Base-by-base conservation (phyloP, 1,139 yeast genomes). In the Chernovozyma aurita region DNA sequence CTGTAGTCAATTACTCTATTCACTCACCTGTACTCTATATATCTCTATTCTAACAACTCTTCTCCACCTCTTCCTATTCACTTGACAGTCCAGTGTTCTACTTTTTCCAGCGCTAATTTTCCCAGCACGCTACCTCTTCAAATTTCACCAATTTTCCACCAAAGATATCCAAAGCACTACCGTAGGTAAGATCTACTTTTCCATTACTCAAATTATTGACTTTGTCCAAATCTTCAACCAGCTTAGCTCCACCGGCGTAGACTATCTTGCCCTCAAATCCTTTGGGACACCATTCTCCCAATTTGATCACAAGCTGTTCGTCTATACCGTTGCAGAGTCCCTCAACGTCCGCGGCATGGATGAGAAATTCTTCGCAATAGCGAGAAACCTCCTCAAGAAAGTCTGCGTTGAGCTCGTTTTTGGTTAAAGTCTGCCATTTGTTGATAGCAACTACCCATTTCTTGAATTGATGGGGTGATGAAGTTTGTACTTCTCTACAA, bases 321-420 rank as follows among this genome's bases (percentile, higher is more conserved):
- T 92, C 98, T 30, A 92, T 85, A 1, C 99, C 99, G 30, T 78
- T 74, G 56, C 98, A 92, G 18, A 92, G 68, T 0, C 99, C 99
- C 59, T 92, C 99, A 3, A 92, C 97, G 57, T 92, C 98, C 0
- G 98, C 99, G 3, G 98, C 98, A 61, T 92, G 99, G 18, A 92
- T 81, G 41, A 92, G 65, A 51, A 90, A 85, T 59, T 92, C 98
- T 44, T 78, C 75, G 51, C 97, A 86, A 57, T 82, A 85, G 34
- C 67, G 40, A 12, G 83, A 63, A 26, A 92, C 70, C 37, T 59
- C 44, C 4, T 49, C 55, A 38, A 92, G 70, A 22, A 85, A 74
- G 22, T 73, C 74, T 29, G 57, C 55, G 35, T 68, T 66, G 37
- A 92, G 65, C 37, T 63, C 73, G 34, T 80, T 73, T 32, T 69